Base-by-base conservation (phyloP, 495 filamentous ascomycete species). In the Oidiodendron maius region DNA sequence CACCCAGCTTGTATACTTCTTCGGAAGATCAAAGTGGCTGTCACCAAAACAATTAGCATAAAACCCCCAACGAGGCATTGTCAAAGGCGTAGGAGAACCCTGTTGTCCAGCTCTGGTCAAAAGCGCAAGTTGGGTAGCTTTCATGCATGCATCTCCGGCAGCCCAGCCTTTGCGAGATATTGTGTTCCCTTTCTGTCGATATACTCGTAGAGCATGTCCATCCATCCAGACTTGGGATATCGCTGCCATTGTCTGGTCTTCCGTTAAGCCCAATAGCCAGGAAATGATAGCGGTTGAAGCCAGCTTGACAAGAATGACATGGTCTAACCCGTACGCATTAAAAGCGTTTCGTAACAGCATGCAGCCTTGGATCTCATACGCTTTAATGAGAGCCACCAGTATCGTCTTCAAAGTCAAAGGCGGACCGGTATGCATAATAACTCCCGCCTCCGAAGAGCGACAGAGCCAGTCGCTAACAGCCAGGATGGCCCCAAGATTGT, bases 161-260 rank as follows among this genome's bases (percentile, higher is more conserved):
- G 91, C 91, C 91, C 91, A 97, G 12, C 90, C 95, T 74, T 97
- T 97, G 47, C 91, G 78, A 17, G 89, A 94, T 89, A 96, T 96
- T 72, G 91, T 95, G 74, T 97, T 97, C 40, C 91, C 91, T 4
- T 86, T 76, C 71, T 96, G 91, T 38, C 91, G 77, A 80, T 96
- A 97, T 32, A 91, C 96, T 39, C 91, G 86, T 68, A 97, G 75
- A 67, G 78, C 82, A 71, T 95, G 90, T 49, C 91, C 91, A 64
- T 97, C 91, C 36, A 91, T 87, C 85, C 87, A 96, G 22, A 91
- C 91, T 66, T 96, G 91, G 34, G 89, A 91, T 52, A 96, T 82
- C 44, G 89, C 90, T 64, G 93, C 91, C 51, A 87, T 84, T 16
- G 90, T 95, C 75, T 95, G 87, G 61, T 80, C 74, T 72, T 91